Percentiles rank a stretch among this genome's conserved stretches.
phyloP scores from a whole-genome alignment of 148 eudicot species.

The Simmondsia chinensis region DNA sequence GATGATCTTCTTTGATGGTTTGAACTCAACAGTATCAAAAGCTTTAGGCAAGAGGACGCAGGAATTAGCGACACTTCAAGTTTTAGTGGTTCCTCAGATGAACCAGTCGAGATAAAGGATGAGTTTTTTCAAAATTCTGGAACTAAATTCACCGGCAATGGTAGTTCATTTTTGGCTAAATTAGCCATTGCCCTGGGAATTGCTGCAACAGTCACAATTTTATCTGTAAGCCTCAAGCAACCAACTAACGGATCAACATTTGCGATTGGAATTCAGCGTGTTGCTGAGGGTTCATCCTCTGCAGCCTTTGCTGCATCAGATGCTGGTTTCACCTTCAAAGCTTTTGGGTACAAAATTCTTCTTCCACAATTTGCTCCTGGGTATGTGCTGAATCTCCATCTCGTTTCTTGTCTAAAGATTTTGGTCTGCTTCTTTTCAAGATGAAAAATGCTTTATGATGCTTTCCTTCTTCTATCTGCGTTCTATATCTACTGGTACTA shows the following conservation, averaged over 20 bases:
- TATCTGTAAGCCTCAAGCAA: conserved; percentile 46
- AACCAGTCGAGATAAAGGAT: conserved; percentile 24
- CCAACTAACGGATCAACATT: conserved; percentile 34
- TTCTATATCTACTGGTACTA: too few relatives aligned
- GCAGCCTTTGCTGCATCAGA: conserved; percentile 30
- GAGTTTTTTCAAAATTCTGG: conserved; percentile 18
- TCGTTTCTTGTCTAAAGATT: background rate
- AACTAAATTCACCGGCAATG: conserved; percentile 25
- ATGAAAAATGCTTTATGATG: too few relatives aligned
- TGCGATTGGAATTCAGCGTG: conserved; percentile 41
- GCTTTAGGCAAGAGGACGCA: conserved; percentile 35
- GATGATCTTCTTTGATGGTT: conserved; percentile 2
- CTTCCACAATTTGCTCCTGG: conserved; percentile 91
- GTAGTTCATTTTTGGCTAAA: conserved; percentile 50
- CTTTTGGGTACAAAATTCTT: conserved; percentile 62
- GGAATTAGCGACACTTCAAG: conserved; percentile 24
- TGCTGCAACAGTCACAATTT: conserved; percentile 56
- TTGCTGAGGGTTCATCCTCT: conserved; percentile 47
- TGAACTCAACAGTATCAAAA: conserved; percentile 40
- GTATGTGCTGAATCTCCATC: conserved; percentile 23
- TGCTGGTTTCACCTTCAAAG: conserved; percentile 56
- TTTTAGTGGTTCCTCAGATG: conserved; percentile 19
- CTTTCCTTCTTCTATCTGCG: too few relatives aligned
- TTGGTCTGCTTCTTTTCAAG: background rate
- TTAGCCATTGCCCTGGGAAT: conserved; percentile 61